Evolutionary conservation across 2,329 filamentous ascomycete species (phyloP), one percentile per base, ranked within the genome.

Genomic region (Diaporthe nobilis): DNA sequence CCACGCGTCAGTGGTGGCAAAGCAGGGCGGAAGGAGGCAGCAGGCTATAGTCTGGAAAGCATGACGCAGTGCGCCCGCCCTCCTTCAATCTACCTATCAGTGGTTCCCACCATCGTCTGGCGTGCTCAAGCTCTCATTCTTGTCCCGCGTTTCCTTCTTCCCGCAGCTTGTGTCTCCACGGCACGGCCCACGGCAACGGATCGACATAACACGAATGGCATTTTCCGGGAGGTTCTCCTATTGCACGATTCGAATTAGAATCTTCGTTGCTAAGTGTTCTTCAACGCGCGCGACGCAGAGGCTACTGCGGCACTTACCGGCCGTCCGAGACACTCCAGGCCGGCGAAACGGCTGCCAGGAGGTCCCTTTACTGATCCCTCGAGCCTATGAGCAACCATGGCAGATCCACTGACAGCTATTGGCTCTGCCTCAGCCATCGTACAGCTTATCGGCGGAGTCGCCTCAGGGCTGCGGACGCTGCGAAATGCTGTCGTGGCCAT

Each of bases 381-480:
- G 5, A 17, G 4, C 57, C 9, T n/a, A 55, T 72, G 31, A 53
- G 34, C 15, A 12, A 44, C 15, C 57, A 72, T 72, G 71, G 31
- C 28, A 44, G 60, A 57, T 20, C 60, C 72, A 34, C 20, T 73
- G 9, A 28, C 37, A 44, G 37, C 25, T 20, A 44, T 76, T 55
- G 61, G 71, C 6, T 15, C 37, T 42, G 55, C 37, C 4, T 65
- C 71, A 20, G 67, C 61, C 37, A 49, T 74, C 25, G n/a, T 76
- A 20, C 74, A 76, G 71, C 53, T 76, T n/a, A 25, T 72, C 5
- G 74, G 71, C 2, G 25, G 8, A 6, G 53, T 76, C 5, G 70
- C 61, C 0, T 68, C 39, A 5, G 71, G 74, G 22, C 42, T 76
- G 6, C 57, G 28, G 10, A 22, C 39, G 15, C 28, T 76, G 25